phyloP scores from a whole-genome alignment of 306 rosid species.

The Vigna reflexopilosa region DNA sequence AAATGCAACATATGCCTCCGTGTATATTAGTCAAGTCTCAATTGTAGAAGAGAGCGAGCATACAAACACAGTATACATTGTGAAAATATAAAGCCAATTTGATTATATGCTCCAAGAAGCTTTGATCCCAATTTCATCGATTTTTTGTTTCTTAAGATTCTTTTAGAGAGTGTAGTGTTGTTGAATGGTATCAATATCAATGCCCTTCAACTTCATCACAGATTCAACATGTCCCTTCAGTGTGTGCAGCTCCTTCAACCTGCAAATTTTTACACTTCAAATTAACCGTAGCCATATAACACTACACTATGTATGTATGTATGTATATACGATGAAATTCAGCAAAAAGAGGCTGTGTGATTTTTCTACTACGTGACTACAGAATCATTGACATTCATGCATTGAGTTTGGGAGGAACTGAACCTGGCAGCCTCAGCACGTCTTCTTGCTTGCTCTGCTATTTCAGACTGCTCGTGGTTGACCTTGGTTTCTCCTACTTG shows the following conservation, averaged over 20 bases:
- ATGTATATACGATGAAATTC: too few relatives aligned
- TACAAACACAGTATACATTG: not conserved
- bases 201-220: slow-evolving; percentile 80
- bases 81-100: not conserved
- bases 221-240: slow-evolving; percentile 87
- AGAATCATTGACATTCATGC: not conserved
- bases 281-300: not conserved
- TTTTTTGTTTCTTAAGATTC: not conserved
- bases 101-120: slow-evolving; percentile 10
- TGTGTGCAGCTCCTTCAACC: slow-evolving; percentile 82
- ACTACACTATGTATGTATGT: too few relatives aligned
- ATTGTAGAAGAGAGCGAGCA: not conserved
- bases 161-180: slow-evolving; percentile 61
- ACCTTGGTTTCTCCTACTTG: slow-evolving; percentile 40
- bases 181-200: slow-evolving; percentile 68
- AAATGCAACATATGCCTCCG: not conserved
- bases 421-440: slow-evolving; percentile 93
- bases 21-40: slow-evolving; percentile 5
- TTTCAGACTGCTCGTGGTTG: slow-evolving; percentile 56
- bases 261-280: slow-evolving; percentile 38
- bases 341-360: too few relatives aligned
- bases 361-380: too few relatives aligned
- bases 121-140: slow-evolving; percentile 5
- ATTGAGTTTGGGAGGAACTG: slow-evolving; percentile 1
- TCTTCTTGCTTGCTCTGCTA: slow-evolving; percentile 83